Evolutionary conservation across 2,329 filamentous ascomycete genomes (phyloP).

Genomic region (Penicillium sp.): DNA sequence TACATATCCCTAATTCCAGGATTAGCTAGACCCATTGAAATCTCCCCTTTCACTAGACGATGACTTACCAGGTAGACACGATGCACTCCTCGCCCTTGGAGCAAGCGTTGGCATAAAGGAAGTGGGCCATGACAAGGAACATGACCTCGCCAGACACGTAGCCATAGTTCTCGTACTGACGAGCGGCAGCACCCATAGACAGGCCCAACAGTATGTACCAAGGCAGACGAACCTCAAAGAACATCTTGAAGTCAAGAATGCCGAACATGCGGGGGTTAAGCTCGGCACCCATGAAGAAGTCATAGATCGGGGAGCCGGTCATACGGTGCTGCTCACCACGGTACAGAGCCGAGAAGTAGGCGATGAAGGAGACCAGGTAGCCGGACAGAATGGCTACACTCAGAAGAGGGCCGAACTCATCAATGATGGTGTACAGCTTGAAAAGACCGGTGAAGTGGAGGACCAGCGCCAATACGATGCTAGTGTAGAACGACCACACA

Average conservation of each 20-base stretch:
- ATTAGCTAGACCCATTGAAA: conserved; percentile 15
- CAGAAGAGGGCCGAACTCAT: conserved; percentile 92
- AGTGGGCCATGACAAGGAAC: conserved; percentile 87
- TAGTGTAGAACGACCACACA: conserved; percentile 83
- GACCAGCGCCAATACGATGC: conserved; percentile 68
- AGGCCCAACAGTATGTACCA: conserved; percentile 89
- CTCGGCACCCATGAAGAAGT: conserved; percentile 91
- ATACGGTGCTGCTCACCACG: conserved; percentile 89
- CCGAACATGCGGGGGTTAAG: conserved; percentile 84
- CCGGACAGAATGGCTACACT: conserved; percentile 91
- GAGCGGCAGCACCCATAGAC: conserved; percentile 73
- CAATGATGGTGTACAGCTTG: conserved; percentile 86
- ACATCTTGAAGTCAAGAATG: conserved; percentile 90
- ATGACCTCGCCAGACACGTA: conserved; percentile 83
- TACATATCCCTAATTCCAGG: conserved; percentile 76
- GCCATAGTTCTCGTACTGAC: conserved; percentile 82
- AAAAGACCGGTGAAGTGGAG: conserved; percentile 85
- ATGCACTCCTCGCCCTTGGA: conserved; percentile 91
- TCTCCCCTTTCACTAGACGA: no score
- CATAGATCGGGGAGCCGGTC: conserved; percentile 79
- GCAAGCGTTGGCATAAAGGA: conserved; percentile 89
- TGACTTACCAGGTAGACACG: conserved; percentile 72
- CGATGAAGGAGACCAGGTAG: conserved; percentile 78
- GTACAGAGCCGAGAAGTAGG: conserved; percentile 80
- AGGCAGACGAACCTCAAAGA: conserved; percentile 88